These are phyloP conservation scores for Crithidia sp. DNA, from an alignment of 208 protist species.

Conservation along the genomic window DNA sequence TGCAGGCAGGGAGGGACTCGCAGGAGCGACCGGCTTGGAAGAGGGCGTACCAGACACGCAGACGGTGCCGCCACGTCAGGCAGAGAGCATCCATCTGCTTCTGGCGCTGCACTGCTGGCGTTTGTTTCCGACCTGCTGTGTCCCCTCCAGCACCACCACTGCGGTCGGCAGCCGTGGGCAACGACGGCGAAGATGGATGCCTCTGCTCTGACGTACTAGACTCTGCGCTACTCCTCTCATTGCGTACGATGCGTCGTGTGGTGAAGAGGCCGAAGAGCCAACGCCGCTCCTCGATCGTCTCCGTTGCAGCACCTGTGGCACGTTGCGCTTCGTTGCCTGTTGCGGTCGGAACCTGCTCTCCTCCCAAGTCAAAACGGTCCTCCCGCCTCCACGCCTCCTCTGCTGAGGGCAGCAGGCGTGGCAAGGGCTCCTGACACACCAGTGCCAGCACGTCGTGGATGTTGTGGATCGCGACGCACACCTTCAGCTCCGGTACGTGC, in stretches of 20 bases:
- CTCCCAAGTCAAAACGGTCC: slow-evolving; percentile 23
- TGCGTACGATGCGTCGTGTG: slow-evolving; percentile 7
- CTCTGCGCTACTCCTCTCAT: not conserved
- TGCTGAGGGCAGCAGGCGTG: slow-evolving; percentile 37
- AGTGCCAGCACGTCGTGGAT: slow-evolving; percentile 70
- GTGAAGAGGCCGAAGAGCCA: slow-evolving; percentile 48
- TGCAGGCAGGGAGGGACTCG: slow-evolving; percentile 29
- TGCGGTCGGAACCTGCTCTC: not conserved
- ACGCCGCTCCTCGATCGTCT: slow-evolving; percentile 26
- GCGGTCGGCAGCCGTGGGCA: too few species aligned
- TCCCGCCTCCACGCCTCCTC: slow-evolving; percentile 54
- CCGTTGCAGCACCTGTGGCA: not conserved
- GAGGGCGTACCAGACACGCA: slow-evolving; percentile 42
- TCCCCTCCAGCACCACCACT: too few species aligned
- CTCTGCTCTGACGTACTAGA: too few species aligned
- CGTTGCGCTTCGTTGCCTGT: too few species aligned
- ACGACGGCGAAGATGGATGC: too few species aligned
- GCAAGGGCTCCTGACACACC: slow-evolving; percentile 45
- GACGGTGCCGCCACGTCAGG: slow-evolving; percentile 54
- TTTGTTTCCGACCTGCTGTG: too few species aligned
- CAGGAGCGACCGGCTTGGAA: slow-evolving; percentile 34
- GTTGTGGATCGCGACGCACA: slow-evolving; percentile 74
- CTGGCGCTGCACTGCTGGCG: slow-evolving; percentile 19
- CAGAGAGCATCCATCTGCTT: slow-evolving; percentile 39
- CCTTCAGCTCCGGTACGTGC: slow-evolving; percentile 59